phyloP scores from a whole-genome alignment of 1,284 basidiomycete species.

The Pseudozyma tsukubaensis region DNA sequence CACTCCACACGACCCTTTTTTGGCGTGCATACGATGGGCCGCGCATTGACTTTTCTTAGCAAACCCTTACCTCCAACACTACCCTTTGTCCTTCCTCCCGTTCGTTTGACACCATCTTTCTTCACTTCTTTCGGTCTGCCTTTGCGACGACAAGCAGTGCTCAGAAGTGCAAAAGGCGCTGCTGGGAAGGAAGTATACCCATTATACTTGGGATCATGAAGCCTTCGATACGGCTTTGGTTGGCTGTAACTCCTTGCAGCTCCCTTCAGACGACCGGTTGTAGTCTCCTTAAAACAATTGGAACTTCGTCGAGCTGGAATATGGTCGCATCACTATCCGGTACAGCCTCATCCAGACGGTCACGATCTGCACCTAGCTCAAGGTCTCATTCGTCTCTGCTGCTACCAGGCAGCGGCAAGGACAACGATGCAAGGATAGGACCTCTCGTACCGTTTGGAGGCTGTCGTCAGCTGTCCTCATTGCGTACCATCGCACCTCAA shows the following conservation, averaged over 20 bases:
- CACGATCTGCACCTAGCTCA: background rate
- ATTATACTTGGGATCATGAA: constrained; percentile 5
- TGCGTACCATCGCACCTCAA: background rate
- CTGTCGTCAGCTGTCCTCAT: background rate
- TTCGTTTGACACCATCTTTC: background rate
- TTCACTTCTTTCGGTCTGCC: background rate
- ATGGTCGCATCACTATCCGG: background rate
- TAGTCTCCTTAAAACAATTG: background rate
- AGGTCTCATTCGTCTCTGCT: background rate
- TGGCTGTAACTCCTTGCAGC: no score
- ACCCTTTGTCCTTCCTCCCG: background rate
- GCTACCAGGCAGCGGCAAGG: no score
- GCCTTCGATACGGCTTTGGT: constrained; percentile 19
- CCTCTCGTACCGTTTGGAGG: background rate
- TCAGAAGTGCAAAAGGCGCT: background rate
- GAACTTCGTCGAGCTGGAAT: background rate
- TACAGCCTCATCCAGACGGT: background rate
- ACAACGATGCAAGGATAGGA: background rate
- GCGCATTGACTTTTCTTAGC: background rate
- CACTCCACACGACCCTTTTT: constrained; percentile 8
- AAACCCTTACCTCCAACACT: background rate
- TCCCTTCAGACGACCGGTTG: background rate
- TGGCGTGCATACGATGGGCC: background rate
- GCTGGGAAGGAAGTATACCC: no score
- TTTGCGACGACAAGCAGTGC: background rate